A percentile compares a stretch with the other conserved stretches of the same genome.
Conservation (phyloP, 2,329 filamentous ascomycete genomes). For the Neonectria ditissima region DNA sequence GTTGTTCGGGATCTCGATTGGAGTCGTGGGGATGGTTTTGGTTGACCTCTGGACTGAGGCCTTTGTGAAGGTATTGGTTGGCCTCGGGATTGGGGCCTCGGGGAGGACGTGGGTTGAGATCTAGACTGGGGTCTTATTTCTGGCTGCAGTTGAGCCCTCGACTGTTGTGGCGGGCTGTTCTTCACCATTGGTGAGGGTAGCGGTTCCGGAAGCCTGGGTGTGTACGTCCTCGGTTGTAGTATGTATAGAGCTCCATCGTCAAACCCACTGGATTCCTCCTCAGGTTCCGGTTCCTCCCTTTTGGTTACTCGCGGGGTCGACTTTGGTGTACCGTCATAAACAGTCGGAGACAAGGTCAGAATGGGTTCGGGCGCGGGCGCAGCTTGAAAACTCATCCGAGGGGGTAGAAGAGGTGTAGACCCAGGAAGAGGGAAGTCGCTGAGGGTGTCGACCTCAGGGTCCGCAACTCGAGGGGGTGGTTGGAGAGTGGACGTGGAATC, state of each 20-base stretch:
- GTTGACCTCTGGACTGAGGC: constrained; percentile 32
- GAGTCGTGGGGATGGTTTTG: constrained; percentile 31
- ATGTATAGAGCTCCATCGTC: constrained; percentile 61
- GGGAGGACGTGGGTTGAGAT: constrained; percentile 21
- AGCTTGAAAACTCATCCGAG: constrained; percentile 20
- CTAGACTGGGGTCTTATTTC: constrained; percentile 28
- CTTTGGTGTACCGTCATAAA: constrained; percentile 20
- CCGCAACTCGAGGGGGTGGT: constrained; percentile 20
- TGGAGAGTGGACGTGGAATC: constrained; percentile 28
- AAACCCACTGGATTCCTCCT: constrained; percentile 14
- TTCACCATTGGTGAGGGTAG: constrained; percentile 60
- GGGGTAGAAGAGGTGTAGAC: constrained; percentile 41
- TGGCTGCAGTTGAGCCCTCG: constrained; percentile 29
- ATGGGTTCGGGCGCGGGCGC: not conserved
- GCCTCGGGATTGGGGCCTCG: constrained; percentile 33
- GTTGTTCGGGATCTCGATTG: constrained; percentile 25
- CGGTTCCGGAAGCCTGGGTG: constrained; percentile 62
- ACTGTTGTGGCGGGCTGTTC: constrained; percentile 33
- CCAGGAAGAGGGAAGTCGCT: constrained; percentile 46
- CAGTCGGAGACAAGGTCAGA: not conserved
- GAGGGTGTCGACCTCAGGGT: constrained; percentile 40
- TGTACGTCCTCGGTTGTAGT: constrained; percentile 69
- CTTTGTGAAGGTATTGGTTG: not conserved
- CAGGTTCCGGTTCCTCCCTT: not conserved
- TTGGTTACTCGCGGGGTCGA: constrained; percentile 13